phyloP scores from a whole-genome alignment of 495 filamentous ascomycete species.

The Bathelium albidoporum region DNA sequence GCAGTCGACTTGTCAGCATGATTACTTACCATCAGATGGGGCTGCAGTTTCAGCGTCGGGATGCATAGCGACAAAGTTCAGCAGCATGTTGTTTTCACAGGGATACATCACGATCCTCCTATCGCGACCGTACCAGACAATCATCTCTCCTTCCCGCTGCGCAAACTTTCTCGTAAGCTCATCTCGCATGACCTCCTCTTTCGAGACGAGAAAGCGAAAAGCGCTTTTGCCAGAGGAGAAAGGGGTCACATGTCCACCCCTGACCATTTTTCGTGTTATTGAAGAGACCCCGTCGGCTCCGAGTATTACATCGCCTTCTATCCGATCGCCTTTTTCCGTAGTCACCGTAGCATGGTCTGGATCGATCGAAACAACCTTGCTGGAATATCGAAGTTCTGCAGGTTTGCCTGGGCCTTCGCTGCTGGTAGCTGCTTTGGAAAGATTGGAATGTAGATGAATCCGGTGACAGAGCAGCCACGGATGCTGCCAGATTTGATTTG shows the following conservation, averaged over 20 bases:
- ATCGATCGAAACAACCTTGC: constrained; percentile 35
- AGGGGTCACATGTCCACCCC: constrained; percentile 29
- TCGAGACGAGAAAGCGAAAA: constrained; percentile 50
- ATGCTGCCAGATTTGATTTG: constrained; percentile 22
- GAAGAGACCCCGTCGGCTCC: constrained; percentile 30
- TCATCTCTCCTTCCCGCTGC: constrained; percentile 32
- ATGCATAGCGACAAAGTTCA: constrained; percentile 55
- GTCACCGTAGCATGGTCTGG: constrained; percentile 29
- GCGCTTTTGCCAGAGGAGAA: constrained; percentile 46
- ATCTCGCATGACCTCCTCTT: constrained; percentile 36
- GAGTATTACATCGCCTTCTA: constrained; percentile 24
- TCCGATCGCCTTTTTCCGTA: constrained; percentile 12
- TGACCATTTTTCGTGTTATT: constrained; percentile 7
- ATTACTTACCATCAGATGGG: constrained; percentile 23
- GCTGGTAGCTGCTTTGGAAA: constrained; percentile 20
- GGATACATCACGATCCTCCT: constrained; percentile 52
- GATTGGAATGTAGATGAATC: constrained; percentile 19
- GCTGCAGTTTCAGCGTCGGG: constrained; percentile 36
- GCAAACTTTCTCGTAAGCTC: constrained; percentile 36
- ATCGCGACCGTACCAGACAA: constrained; percentile 42
- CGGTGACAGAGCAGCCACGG: constrained; percentile 27
- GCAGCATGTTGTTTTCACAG: constrained; percentile 40
- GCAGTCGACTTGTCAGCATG: background rate
- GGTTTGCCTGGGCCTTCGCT: constrained; percentile 18
- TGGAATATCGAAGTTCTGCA: constrained; percentile 35